Conservation (phyloP, 2,329 filamentous ascomycete species). For the Exserohilum turcica region DNA sequence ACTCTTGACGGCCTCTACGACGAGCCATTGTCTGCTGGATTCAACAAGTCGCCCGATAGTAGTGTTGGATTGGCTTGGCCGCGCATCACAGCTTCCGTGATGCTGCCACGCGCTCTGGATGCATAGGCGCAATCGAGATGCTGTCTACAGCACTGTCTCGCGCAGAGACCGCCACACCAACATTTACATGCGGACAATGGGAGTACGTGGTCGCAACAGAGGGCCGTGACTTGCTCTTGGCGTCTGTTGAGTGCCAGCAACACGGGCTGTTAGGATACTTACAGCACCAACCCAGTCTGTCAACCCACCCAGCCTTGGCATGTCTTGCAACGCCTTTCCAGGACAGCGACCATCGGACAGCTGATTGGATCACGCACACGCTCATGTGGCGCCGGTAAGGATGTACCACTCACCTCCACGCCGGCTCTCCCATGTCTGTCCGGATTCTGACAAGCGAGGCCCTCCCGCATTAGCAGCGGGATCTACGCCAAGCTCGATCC, state of each 20-base stretch:
- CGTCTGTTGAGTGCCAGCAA: not conserved
- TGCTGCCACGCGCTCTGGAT: too few species aligned
- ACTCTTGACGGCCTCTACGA: not conserved
- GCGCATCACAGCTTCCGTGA: not conserved
- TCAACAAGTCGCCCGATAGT: not conserved
- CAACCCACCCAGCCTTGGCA: not conserved
- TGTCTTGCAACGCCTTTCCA: not conserved
- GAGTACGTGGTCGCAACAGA: not conserved
- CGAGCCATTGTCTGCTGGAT: not conserved
- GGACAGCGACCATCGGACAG: too few species aligned
- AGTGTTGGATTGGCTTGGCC: not conserved
- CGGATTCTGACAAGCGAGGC: constrained; percentile 1
- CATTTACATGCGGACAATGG: too few species aligned
- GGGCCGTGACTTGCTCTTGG: not conserved
- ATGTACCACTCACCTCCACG: constrained; percentile 1
- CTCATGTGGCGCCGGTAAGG: not conserved
- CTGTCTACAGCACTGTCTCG: not conserved
- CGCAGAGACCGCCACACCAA: not conserved
- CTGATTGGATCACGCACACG: not conserved
- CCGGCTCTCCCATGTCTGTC: constrained; percentile 14
- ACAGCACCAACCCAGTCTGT: not conserved
- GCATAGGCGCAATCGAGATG: not conserved
- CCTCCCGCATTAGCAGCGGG: constrained; percentile 2
- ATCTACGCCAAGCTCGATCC: constrained; percentile 2
- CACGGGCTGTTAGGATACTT: not conserved